Conservation (phyloP, 805 yeast species). For the Cyberlindnera petersonii region DNA sequence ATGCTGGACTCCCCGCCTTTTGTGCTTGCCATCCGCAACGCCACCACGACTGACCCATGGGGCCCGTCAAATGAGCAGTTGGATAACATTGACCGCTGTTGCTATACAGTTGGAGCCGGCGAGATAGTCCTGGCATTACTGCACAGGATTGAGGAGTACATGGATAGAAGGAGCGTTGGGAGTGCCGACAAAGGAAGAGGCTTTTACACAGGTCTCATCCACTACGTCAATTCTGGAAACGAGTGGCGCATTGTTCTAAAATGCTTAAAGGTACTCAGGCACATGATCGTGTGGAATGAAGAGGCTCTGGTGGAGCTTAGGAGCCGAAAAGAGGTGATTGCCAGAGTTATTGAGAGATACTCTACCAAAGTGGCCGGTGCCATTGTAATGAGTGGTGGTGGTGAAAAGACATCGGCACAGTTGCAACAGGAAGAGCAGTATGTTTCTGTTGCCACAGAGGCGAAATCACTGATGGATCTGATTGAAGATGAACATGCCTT, state of each 20-base stretch:
- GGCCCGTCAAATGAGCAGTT: constrained; percentile 46
- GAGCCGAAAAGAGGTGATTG: too few species aligned
- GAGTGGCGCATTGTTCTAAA: constrained; percentile 40
- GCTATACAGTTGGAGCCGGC: too few species aligned
- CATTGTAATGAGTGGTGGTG: background rate
- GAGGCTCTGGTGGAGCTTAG: constrained; percentile 7
- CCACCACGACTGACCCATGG: constrained; percentile 49
- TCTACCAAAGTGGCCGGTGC: too few species aligned
- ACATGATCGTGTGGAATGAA: constrained; percentile 25
- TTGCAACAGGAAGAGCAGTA: constrained; percentile 13
- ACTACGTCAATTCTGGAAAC: constrained; percentile 36
- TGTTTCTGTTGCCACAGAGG: constrained; percentile 4
- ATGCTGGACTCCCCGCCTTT: constrained; percentile 34
- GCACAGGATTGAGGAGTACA: constrained; percentile 28
- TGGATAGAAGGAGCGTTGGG: background rate
- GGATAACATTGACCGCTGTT: too few species aligned
- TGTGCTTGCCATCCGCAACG: constrained; percentile 36
- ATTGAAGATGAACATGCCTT: constrained; percentile 9
- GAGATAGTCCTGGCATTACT: too few species aligned
- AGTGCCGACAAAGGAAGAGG: background rate
- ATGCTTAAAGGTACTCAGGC: constrained; percentile 34
- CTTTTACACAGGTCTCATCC: constrained; percentile 19
- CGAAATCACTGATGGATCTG: constrained; percentile 7
- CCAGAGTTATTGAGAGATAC: too few species aligned
- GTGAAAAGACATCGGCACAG: constrained; percentile 4